These are phyloP conservation scores for Hsuehochloa calcarea DNA, from an alignment of 176 grass and related monocot species.

Conservation along the genomic window DNA sequence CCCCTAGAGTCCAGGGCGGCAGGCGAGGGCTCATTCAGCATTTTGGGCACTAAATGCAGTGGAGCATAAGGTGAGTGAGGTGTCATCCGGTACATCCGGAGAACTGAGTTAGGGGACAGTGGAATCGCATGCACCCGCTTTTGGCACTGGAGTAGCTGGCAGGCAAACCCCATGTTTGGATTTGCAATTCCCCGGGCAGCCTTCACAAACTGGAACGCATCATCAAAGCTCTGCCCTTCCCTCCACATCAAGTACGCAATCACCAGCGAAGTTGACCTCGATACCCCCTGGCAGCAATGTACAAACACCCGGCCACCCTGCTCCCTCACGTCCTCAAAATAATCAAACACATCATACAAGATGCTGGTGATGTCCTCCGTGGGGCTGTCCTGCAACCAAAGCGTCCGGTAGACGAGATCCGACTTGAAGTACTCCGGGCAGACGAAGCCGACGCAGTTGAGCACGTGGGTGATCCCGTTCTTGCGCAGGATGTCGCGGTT, in stretches of 20 bases:
- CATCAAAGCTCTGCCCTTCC: conserved; percentile 93
- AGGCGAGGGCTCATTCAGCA: conserved; percentile 82
- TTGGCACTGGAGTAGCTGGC: conserved; percentile 95
- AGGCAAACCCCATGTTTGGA: conserved; percentile 97
- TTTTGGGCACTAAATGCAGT: conserved; percentile 88
- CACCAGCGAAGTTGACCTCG: conserved; percentile 82
- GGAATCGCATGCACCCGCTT: conserved; percentile 95
- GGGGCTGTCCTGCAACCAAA: conserved; percentile 98
- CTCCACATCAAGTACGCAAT: conserved; percentile 99
- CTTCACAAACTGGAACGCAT: conserved; percentile 89
- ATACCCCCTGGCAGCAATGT: conserved; percentile 97
- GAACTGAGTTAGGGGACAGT: conserved; percentile 78
- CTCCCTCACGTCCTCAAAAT: conserved; percentile 97
- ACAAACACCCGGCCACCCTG: conserved; percentile 78
- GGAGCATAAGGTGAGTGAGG: conserved; percentile 88
- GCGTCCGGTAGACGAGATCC: conserved; percentile 82
- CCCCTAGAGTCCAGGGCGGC: conserved; percentile 83
- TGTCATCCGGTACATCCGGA: conserved; percentile 89
- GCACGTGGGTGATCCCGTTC: conserved; percentile 93
- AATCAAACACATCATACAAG: conserved; percentile 97
- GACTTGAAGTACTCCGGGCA: conserved; percentile 95
- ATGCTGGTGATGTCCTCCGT: conserved; percentile 99
- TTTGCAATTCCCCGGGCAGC: conserved; percentile 91
- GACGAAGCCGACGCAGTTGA: conserved; percentile 97
- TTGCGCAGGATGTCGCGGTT: conserved; percentile 78